phyloP scores from a whole-genome alignment of 768 basidiomycete species.

The Royoungia palumana region DNA sequence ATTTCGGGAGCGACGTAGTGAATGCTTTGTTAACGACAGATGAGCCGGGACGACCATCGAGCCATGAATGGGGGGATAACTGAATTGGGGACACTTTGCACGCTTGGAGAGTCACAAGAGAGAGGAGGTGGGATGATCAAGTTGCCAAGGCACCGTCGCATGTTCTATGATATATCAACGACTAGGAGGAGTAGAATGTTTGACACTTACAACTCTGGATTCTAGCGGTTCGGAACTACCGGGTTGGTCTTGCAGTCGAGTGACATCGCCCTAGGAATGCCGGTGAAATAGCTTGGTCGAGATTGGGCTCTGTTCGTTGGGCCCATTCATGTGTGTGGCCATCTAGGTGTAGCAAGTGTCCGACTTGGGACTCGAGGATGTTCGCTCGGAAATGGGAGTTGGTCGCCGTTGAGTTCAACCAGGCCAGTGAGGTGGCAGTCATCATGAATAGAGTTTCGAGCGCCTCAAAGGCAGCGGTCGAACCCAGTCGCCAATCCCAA shows the following conservation, averaged over 20 bases:
- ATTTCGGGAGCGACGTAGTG: slow-evolving; percentile 22
- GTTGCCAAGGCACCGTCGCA: slow-evolving; percentile 4
- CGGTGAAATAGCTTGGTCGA: background rate
- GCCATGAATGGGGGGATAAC: background rate
- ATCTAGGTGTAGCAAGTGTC: background rate
- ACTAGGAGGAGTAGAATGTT: background rate
- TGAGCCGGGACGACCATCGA: background rate
- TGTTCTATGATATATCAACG: slow-evolving; percentile 10
- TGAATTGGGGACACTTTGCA: slow-evolving; percentile 13
- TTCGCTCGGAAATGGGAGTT: background rate
- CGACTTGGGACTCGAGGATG: too few relatives aligned
- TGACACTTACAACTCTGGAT: slow-evolving; percentile 1
- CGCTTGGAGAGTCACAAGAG: background rate
- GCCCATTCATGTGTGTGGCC: background rate
- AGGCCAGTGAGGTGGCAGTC: background rate
- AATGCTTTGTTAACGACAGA: slow-evolving; percentile 4
- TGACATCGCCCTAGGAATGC: slow-evolving; percentile 1
- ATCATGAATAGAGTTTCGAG: too few relatives aligned
- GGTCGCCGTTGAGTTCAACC: background rate
- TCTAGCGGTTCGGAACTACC: background rate
- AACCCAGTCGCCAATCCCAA: too few relatives aligned
- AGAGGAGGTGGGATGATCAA: slow-evolving; percentile 12
- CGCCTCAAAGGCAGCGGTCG: too few relatives aligned
- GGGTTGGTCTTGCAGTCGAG: slow-evolving; percentile 1
- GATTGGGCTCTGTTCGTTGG: background rate